A percentile compares a stretch with the other conserved stretches of the same genome.
Evolutionary conservation across 345 rosid species (phyloP).

Genomic region (Salix purpurea): DNA sequence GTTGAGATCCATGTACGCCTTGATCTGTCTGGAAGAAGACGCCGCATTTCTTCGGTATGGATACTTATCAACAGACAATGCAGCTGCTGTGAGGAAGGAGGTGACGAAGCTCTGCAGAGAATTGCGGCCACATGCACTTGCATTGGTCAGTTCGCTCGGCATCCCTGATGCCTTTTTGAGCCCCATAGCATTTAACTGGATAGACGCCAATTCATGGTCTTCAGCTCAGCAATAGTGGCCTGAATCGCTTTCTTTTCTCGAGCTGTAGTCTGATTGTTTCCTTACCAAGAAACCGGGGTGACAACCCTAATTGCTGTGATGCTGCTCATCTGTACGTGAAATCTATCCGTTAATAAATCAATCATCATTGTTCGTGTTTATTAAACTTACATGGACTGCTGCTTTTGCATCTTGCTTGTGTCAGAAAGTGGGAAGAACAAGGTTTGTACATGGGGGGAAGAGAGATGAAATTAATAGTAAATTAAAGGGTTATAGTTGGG

Average conservation of each 20-base stretch:
- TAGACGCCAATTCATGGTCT: conserved; percentile 78
- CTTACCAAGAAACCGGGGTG: neutral
- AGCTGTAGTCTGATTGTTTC: neutral
- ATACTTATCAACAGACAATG: conserved; percentile 53
- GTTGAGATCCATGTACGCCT: conserved; percentile 66
- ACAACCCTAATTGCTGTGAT: neutral
- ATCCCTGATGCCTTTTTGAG: conserved; percentile 71
- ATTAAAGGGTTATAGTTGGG: too few species aligned
- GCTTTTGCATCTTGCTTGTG: too few species aligned
- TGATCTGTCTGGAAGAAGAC: conserved; percentile 72
- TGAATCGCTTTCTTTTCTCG: neutral
- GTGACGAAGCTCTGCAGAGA: conserved; percentile 63
- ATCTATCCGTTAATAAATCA: neutral
- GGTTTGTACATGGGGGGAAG: too few species aligned
- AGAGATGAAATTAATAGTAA: too few species aligned
- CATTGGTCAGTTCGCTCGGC: conserved; percentile 69
- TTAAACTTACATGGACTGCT: neutral
- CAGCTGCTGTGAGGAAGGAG: conserved; percentile 62
- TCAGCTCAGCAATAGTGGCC: conserved; percentile 32
- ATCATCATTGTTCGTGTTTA: neutral
- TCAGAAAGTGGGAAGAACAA: too few species aligned
- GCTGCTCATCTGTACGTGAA: neutral
- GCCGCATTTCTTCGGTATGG: conserved; percentile 67
- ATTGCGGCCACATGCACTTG: conserved; percentile 74
- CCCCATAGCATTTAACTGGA: conserved; percentile 88